Evolutionary conservation across 768 basidiomycete species (phyloP).

Genomic region (Candolleomyces eurysporus): DNA sequence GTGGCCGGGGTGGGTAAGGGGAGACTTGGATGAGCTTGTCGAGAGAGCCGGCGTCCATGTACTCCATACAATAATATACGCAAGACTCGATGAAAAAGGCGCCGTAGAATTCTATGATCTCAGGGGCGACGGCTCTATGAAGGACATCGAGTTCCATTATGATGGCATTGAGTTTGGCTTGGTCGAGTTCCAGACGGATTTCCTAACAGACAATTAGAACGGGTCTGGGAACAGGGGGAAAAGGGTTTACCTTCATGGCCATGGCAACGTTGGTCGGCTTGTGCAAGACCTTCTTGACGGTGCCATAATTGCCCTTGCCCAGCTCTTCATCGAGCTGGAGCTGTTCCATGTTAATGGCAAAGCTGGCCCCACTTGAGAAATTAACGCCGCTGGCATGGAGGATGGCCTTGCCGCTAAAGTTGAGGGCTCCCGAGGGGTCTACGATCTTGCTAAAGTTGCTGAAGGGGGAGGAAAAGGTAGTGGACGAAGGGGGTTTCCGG

Average conservation of each 20-base stretch:
- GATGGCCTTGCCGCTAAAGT: conserved; percentile 91
- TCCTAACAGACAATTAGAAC: conserved; percentile 53
- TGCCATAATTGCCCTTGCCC: conserved; percentile 96
- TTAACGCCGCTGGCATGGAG: conserved; percentile 82
- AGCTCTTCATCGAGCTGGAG: conserved; percentile 90
- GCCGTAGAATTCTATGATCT: conserved; percentile 98
- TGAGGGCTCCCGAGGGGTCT: conserved; percentile 94
- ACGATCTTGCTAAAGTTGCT: conserved; percentile 62
- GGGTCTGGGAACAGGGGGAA: conserved; percentile 7
- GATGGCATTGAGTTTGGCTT: conserved; percentile 91
- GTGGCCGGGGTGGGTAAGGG: not conserved
- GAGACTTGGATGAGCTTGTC: conserved; percentile 58
- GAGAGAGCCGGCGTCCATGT: conserved; percentile 97
- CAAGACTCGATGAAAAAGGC: conserved; percentile 99
- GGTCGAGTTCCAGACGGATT: conserved; percentile 94
- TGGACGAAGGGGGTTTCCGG: conserved; percentile 31
- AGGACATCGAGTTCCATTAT: conserved; percentile 99
- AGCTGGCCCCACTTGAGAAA: conserved; percentile 88
- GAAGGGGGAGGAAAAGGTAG: conserved; percentile 73
- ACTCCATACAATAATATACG: conserved; percentile 99
- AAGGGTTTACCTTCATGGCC: conserved; percentile 90
- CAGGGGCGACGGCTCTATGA: conserved; percentile 85
- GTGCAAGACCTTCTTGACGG: conserved; percentile 93
- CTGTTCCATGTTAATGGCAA: conserved; percentile 93
- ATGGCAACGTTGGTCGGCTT: conserved; percentile 92